Evolutionary conservation across 2,329 filamentous ascomycete genomes (phyloP).

Genomic region (Didymella sp.): DNA sequence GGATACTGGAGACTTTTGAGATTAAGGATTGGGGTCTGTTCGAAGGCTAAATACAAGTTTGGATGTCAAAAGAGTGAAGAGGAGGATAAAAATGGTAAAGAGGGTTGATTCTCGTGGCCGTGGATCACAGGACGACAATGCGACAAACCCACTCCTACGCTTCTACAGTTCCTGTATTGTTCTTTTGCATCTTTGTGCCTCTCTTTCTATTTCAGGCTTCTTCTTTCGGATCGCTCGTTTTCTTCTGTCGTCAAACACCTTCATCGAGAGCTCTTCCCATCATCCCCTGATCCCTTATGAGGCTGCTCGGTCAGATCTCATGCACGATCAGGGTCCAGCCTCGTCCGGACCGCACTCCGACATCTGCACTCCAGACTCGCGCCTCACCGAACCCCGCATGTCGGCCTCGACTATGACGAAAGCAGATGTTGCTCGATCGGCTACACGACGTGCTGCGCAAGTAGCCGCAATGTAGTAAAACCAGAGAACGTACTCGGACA

Average conservation of each 20-base stretch:
- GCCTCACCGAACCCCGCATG: constrained; percentile 12
- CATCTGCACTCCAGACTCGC: constrained; percentile 10
- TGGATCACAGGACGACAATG: neutral
- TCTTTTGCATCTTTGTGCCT: too few species aligned
- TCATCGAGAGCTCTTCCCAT: neutral
- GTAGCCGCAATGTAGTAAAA: constrained; percentile 10
- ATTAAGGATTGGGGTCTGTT: constrained; percentile 85
- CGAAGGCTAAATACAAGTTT: constrained; percentile 26
- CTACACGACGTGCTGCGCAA: constrained; percentile 14
- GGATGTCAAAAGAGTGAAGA: neutral
- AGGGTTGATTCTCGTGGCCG: neutral
- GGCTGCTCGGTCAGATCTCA: neutral
- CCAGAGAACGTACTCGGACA: neutral
- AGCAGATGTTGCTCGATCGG: constrained; percentile 7
- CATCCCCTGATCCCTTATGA: neutral
- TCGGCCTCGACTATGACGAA: constrained; percentile 16
- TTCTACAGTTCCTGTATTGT: neutral
- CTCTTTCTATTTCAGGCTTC: neutral
- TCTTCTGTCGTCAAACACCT: neutral
- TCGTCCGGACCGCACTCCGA: constrained; percentile 12
- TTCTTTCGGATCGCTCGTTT: neutral
- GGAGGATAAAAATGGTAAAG: neutral
- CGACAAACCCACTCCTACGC: neutral
- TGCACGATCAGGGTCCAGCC: constrained; percentile 5
- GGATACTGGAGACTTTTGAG: constrained; percentile 75